Evolutionary conservation across 495 filamentous ascomycete genomes (phyloP).

Genomic region (Penicillium manginii): DNA sequence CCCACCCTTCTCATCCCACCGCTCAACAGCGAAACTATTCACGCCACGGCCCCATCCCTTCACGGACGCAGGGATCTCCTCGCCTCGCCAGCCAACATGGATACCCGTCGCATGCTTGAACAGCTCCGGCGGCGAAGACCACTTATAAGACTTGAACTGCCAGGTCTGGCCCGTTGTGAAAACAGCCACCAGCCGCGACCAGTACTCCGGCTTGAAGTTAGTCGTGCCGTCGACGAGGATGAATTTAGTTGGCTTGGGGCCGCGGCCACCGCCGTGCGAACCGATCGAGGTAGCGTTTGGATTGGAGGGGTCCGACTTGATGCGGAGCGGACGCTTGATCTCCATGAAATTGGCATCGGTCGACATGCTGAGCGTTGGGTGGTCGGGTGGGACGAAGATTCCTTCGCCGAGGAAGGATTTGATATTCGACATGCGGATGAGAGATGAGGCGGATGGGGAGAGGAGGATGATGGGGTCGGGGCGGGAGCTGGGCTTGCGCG

Average conservation of each 20-base stretch:
- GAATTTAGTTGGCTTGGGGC: slow-evolving; percentile 79
- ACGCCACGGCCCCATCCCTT: slow-evolving; percentile 86
- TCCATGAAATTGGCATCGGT: slow-evolving; percentile 77
- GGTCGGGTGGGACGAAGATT: slow-evolving; percentile 76
- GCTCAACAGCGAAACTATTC: slow-evolving; percentile 72
- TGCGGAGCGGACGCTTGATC: slow-evolving; percentile 76
- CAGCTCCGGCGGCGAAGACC: slow-evolving; percentile 84
- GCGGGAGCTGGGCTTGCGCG: slow-evolving; percentile 60
- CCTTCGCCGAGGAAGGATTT: slow-evolving; percentile 92
- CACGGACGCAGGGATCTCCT: slow-evolving; percentile 74
- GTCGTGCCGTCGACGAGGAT: slow-evolving; percentile 87
- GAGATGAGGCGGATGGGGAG: slow-evolving; percentile 95
- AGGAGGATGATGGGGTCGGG: slow-evolving; percentile 96
- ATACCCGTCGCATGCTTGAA: slow-evolving; percentile 86
- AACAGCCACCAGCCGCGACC: slow-evolving; percentile 92
- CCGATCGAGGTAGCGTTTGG: slow-evolving; percentile 29
- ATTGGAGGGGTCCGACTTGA: slow-evolving; percentile 51
- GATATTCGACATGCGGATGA: slow-evolving; percentile 97
- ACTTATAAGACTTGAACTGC: slow-evolving; percentile 99
- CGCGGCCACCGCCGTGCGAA: slow-evolving; percentile 40
- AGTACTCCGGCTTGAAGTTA: slow-evolving; percentile 98
- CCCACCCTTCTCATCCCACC: slow-evolving; percentile 66
- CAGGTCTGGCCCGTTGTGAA: slow-evolving; percentile 98
- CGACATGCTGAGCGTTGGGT: slow-evolving; percentile 58
- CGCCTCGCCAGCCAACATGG: slow-evolving; percentile 90